Base-by-base conservation (phyloP, 2,329 filamentous ascomycete species). In the Aspergillus fumigatus region DNA sequence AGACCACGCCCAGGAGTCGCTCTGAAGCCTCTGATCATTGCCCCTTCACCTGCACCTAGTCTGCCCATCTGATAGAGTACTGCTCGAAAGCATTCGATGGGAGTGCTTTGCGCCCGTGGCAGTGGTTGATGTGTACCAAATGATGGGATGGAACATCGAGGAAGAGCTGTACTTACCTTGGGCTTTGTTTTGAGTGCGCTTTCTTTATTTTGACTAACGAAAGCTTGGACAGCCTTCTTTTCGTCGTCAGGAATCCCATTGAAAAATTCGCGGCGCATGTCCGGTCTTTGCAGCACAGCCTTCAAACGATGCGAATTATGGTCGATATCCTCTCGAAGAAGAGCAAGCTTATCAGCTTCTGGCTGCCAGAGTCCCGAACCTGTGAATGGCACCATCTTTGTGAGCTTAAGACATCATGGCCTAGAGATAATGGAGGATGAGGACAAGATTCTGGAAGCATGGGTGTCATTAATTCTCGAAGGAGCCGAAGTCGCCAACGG, bases 151-250 rank as follows among this genome's bases (percentile, higher is more conserved):
- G 35, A 41, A 49, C 29, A 52, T 4, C 17, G 41, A 40, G 47
- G 49, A 35, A 26, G 45, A 55, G 27, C 55, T 48, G 29, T 10
- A 76, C 82, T 71, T 72, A 91, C 90, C 84, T 92, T 93, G 4
- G 92, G 92, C 68, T 88, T 87, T 40, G 85, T 93, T 80, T 95
- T 96, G 51, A 97, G 79, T 14, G 91, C 90, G 59, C 84, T 88
- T 57, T 86, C 84, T 61, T 83, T 77, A 66, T 96, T 97, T 63
- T 81, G 78, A 47, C 78, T 80, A 23, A 83, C 80, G 72, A 96
- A 96, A 1, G 88, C 88, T 62, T 84, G 80, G 4, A 94, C 73
- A 19, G 81, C 86, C 50, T 83, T 83, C 59, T 83, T 80, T 57
- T 85, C 80, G 54, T 84, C 79, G 51, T 80, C 77, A 54, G 78